Conservation (phyloP, 1,139 yeast species). For the Yamadazyma oceani region DNA sequence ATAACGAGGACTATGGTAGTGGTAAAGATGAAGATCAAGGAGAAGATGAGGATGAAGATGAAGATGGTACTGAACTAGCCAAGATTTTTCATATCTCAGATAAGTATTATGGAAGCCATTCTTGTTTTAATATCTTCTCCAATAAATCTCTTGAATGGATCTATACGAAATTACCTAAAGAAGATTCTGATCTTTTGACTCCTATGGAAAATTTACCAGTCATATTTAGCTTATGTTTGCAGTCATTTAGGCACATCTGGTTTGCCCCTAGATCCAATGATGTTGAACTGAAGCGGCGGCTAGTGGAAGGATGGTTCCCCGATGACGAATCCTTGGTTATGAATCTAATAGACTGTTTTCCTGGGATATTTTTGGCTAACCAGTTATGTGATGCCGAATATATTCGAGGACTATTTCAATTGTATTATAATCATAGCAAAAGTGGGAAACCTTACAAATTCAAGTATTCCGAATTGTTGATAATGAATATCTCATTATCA, state of each 20-base stretch:
- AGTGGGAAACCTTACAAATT: conserved; percentile 12
- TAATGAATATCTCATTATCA: conserved; percentile 33
- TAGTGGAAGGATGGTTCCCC: conserved; percentile 33
- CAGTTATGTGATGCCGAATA: conserved; percentile 17
- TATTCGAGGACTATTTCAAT: conserved; percentile 22
- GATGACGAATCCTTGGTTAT: conserved; percentile 24
- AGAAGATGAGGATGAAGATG: conserved; percentile 1
- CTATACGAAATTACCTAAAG: conserved; percentile 10
- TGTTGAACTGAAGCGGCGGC: conserved; percentile 18
- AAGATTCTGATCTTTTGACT: conserved; percentile 17
- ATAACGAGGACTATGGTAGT: not conserved
- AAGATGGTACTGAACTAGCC: not conserved
- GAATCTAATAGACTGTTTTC: conserved; percentile 28
- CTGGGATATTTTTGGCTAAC: conserved; percentile 16
- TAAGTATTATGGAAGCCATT: conserved; percentile 21
- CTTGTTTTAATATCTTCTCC: conserved; percentile 18
- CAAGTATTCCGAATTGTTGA: conserved; percentile 31
- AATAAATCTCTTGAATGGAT: conserved; percentile 21
- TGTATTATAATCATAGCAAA: conserved; percentile 18
- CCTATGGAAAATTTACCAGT: conserved; percentile 36
- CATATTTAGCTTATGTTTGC: conserved; percentile 25
- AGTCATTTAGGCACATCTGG: conserved; percentile 30
- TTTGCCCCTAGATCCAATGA: conserved; percentile 31
- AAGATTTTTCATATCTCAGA: conserved; percentile 8
- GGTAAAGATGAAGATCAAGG: not conserved